A percentile compares a stretch with the other conserved stretches of the same genome.
phyloP scores from a whole-genome alignment of 495 filamentous ascomycete species.

The Achaetomiella virescens region DNA sequence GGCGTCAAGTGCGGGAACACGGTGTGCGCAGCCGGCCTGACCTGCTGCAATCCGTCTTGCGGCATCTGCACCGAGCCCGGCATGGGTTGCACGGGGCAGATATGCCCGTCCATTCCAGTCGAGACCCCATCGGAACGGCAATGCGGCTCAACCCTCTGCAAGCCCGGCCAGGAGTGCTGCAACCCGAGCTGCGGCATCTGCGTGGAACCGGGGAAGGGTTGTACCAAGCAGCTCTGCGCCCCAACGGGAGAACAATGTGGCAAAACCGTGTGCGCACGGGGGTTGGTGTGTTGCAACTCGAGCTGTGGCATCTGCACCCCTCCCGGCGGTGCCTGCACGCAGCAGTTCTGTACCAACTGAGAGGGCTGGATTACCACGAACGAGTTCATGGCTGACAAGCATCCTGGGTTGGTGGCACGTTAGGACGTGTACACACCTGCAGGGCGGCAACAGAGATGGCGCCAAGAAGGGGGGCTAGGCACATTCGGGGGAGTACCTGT shows the following conservation, averaged over 20 bases:
- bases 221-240: conserved; percentile 20
- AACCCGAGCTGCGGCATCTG: conserved; percentile 25
- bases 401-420: too few species aligned
- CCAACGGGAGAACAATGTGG: conserved; percentile 9
- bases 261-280: conserved; percentile 1
- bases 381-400: too few species aligned
- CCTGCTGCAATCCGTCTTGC: conserved; percentile 25
- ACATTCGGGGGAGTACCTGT: too few species aligned
- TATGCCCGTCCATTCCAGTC: conserved; percentile 5
- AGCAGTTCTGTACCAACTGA: background rate
- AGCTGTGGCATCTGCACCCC: conserved; percentile 16
- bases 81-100: conserved; percentile 16
- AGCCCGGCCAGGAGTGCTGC: conserved; percentile 18
- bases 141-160: conserved; percentile 17
- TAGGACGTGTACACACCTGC: too few species aligned
- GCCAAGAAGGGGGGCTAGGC: too few species aligned
- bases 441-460: too few species aligned
- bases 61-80: conserved; percentile 18
- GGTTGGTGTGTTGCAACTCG: conserved; percentile 9
- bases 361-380: too few species aligned
- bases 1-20: conserved; percentile 12
- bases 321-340: conserved; percentile 2
- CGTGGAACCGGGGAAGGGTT: conserved; percentile 10
- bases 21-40: conserved; percentile 8
- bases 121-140: background rate